Evolutionary conservation across 805 yeast genomes (phyloP).

Genomic region (Jamesozyma rosinii): DNA sequence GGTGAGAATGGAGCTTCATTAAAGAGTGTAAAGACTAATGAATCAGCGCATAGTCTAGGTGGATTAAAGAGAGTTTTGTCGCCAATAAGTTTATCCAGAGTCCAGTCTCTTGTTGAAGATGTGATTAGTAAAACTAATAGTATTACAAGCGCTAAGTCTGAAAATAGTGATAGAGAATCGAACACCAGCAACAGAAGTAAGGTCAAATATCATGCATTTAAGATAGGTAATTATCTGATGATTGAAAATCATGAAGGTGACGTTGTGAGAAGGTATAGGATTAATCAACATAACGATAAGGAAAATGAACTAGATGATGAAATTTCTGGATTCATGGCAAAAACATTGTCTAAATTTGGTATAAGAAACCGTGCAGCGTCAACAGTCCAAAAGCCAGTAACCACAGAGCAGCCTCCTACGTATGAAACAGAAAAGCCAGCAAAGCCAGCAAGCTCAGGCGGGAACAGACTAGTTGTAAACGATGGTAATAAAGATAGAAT

Average conservation of each 20-base stretch:
- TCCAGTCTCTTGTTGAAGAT: constrained; percentile 15
- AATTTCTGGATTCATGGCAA: constrained; percentile 35
- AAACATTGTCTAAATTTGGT: constrained; percentile 50
- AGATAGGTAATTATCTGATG: constrained; percentile 64
- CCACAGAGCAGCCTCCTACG: neutral
- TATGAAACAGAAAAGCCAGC: neutral
- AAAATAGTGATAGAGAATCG: neutral
- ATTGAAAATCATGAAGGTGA: constrained; percentile 92
- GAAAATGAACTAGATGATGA: constrained; percentile 2
- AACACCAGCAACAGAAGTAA: constrained; percentile 1
- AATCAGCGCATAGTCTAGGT: constrained; percentile 30
- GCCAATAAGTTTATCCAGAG: constrained; percentile 17
- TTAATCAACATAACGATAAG: constrained; percentile 45
- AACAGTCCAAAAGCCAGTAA: neutral
- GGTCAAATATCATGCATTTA: constrained; percentile 53
- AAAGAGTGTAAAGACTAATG: constrained; percentile 10
- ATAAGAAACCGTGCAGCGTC: constrained; percentile 26
- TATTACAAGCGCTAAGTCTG: neutral
- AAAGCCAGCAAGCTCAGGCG: neutral
- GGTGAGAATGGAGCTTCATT: neutral
- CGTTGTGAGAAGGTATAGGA: constrained; percentile 69
- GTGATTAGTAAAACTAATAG: constrained; percentile 2
- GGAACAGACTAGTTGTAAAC: neutral
- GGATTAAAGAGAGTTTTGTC: constrained; percentile 15
- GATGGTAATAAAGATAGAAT: constrained; percentile 4